phyloP scores from a whole-genome alignment of 768 basidiomycete species.

The Amanita phalloides region DNA sequence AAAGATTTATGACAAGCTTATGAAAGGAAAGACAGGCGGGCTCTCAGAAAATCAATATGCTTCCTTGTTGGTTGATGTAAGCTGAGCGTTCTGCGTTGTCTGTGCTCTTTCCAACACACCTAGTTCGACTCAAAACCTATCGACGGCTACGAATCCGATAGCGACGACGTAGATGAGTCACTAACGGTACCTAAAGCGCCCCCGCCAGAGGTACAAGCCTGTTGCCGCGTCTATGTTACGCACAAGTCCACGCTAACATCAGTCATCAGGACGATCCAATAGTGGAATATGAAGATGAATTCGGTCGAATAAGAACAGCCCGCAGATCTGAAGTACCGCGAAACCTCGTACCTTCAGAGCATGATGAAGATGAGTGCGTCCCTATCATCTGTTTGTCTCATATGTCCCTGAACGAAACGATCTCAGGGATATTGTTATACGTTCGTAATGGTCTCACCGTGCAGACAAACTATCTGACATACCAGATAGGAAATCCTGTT shows the following conservation, averaged over 20 bases:
- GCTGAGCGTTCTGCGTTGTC: constrained; percentile 13
- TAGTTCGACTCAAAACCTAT: constrained; percentile 58
- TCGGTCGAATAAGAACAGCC: constrained; percentile 64
- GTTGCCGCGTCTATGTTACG: background rate
- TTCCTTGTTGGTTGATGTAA: constrained; percentile 65
- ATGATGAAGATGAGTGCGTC: constrained; percentile 46
- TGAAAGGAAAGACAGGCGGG: constrained; percentile 70
- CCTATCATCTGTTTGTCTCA: constrained; percentile 1
- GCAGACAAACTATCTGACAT: constrained; percentile 1
- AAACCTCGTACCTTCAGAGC: constrained; percentile 38
- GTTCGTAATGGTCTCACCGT: constrained; percentile 20
- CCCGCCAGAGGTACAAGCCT: constrained; percentile 27
- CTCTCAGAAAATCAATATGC: constrained; percentile 68
- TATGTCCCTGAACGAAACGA: constrained; percentile 4
- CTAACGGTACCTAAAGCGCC: constrained; percentile 41
- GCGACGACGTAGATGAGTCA: constrained; percentile 76
- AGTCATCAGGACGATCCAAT: constrained; percentile 55
- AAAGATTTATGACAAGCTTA: constrained; percentile 68
- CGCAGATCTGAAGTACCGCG: constrained; percentile 71
- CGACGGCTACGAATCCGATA: constrained; percentile 53
- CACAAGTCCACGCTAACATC: background rate
- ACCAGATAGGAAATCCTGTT: constrained; percentile 57
- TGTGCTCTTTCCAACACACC: background rate
- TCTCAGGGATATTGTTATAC: constrained; percentile 47
- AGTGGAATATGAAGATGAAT: constrained; percentile 82